Percentiles rank a stretch among this genome's conserved stretches.
Evolutionary conservation across 2,329 filamentous ascomycete species (phyloP).

Genomic region (Cytospora mali): DNA sequence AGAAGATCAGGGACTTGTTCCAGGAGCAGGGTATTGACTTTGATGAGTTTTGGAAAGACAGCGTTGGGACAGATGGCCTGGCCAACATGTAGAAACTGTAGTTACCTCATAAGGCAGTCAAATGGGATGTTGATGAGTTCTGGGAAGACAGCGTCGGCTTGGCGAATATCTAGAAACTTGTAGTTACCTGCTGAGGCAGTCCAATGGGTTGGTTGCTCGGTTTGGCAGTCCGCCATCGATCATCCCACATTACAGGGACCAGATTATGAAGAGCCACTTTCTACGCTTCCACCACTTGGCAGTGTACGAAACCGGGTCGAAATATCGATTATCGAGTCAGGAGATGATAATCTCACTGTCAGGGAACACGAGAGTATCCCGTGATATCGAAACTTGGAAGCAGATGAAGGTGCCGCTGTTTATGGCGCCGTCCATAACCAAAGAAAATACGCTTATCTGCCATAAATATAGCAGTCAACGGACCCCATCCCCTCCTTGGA

Average conservation of each 20-base stretch:
- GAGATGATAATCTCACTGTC: neutral
- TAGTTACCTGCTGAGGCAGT: no score
- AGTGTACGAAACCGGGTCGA: neutral
- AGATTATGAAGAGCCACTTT: neutral
- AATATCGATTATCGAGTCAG: neutral
- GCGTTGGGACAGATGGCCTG: slow-evolving; percentile 46
- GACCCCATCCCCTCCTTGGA: neutral
- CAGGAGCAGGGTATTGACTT: slow-evolving; percentile 77
- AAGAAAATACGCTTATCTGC: neutral
- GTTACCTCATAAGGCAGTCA: neutral
- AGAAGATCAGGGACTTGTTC: slow-evolving; percentile 77
- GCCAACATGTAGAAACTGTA: slow-evolving; percentile 33
- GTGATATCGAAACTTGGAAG: neutral
- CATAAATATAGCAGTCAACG: slow-evolving; percentile 1
- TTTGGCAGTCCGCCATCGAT: no score
- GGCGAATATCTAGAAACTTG: neutral
- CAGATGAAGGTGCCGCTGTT: slow-evolving; percentile 4
- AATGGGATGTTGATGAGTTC: neutral
- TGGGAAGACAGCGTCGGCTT: neutral
- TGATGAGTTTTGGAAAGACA: slow-evolving; percentile 74
- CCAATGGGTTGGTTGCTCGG: no score
- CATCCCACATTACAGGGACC: neutral
- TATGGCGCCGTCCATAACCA: neutral
- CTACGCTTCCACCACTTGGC: neutral
- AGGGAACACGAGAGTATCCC: neutral